Conservation (phyloP, 306 rosid genomes). For the Mimosa pudica region DNA sequence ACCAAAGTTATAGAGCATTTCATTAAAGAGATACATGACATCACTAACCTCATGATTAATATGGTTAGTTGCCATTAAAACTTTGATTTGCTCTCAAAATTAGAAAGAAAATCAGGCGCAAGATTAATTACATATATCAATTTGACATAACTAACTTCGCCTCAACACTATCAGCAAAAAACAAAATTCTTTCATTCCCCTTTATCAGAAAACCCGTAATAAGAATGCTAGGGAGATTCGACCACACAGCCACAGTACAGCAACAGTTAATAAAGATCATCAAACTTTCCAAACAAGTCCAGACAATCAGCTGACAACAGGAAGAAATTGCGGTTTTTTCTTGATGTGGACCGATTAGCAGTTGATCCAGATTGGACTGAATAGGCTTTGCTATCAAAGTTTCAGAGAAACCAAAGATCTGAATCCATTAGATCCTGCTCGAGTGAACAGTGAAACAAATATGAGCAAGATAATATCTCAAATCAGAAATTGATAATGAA, state of each 20-base stretch:
- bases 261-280: background rate
- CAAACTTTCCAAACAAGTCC: too few relatives aligned
- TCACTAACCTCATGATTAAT: background rate
- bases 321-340: too few relatives aligned
- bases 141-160: background rate
- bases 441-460: background rate
- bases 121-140: background rate
- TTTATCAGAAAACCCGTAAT: too few relatives aligned
- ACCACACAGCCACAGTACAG: too few relatives aligned
- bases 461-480: background rate
- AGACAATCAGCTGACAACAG: too few relatives aligned
- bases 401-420: background rate
- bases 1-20: background rate
- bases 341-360: too few relatives aligned
- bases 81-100: background rate
- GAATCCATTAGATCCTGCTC: background rate
- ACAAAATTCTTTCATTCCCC: too few relatives aligned
- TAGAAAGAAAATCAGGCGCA: background rate
- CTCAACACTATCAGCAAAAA: too few relatives aligned
- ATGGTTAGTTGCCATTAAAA: accelerated
- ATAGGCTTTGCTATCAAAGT: too few relatives aligned
- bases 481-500: background rate
- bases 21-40: background rate
- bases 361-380: too few relatives aligned
- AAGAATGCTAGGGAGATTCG: background rate